A percentile compares a stretch with the other conserved stretches of the same genome.
These are phyloP conservation scores for Sporormia fimetaria DNA, from an alignment of 495 filamentous ascomycete species.

Conservation along the genomic window DNA sequence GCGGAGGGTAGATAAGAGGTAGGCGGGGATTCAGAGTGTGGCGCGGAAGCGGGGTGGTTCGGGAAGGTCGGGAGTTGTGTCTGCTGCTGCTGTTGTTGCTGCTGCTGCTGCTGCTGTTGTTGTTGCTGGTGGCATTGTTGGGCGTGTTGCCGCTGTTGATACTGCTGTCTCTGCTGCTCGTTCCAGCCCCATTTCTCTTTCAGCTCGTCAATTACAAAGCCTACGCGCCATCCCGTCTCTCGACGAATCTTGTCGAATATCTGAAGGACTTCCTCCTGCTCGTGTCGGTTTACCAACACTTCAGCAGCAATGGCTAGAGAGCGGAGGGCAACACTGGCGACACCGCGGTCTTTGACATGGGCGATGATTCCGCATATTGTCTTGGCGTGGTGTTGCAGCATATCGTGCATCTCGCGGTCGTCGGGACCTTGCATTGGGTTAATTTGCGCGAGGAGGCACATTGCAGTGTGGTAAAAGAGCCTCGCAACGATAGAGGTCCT, in stretches of 20 bases:
- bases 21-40: constrained; percentile 6
- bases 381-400: constrained; percentile 60
- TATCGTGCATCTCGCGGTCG: constrained; percentile 54
- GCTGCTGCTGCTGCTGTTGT: constrained; percentile 22
- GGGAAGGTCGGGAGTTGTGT: neutral
- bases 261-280: constrained; percentile 73
- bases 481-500: constrained; percentile 67
- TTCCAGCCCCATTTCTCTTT: constrained; percentile 71
- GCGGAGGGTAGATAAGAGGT: constrained; percentile 8
- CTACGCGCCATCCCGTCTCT: constrained; percentile 68
- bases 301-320: constrained; percentile 72
- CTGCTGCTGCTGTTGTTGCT: constrained; percentile 7
- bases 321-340: constrained; percentile 64
- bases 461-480: constrained; percentile 82
- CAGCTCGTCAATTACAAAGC: constrained; percentile 55
- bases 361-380: constrained; percentile 81
- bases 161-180: constrained; percentile 23
- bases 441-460: constrained; percentile 67
- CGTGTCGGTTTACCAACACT: constrained; percentile 51
- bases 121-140: constrained; percentile 10
- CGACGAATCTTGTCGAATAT: constrained; percentile 65
- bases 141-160: neutral
- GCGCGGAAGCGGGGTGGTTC: too few species aligned
- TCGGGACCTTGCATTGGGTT: constrained; percentile 51
- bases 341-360: constrained; percentile 67